Percentiles rank a stretch among this genome's conserved stretches.
Conservation (phyloP, 257 asterid genomes). For the Ballota nigra region DNA sequence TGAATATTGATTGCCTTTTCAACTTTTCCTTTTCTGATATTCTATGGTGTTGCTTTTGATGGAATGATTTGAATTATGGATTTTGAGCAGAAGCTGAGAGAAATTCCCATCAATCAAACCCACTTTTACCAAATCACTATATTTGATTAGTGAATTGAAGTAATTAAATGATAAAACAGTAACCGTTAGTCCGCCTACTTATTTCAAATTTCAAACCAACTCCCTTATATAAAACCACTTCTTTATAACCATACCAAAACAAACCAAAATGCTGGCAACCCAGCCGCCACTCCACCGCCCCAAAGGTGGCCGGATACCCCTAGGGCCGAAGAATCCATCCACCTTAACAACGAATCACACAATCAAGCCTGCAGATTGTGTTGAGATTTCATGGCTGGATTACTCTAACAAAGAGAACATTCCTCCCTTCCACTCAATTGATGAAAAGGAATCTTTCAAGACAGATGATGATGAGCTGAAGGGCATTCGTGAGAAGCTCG, state of each 20-base stretch:
- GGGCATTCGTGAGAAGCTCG: conserved; percentile 59
- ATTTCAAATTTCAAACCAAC: conserved; percentile 41
- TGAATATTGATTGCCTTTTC: background rate
- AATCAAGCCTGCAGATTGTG: conserved; percentile 10
- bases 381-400: conserved; percentile 17
- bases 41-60: background rate
- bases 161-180: background rate
- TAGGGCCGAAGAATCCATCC: conserved; percentile 45
- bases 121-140: conserved; percentile 18
- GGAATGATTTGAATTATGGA: background rate
- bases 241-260: background rate
- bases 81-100: no score
- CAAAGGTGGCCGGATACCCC: conserved; percentile 42
- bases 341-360: background rate
- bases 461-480: conserved; percentile 62
- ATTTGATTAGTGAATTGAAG: background rate
- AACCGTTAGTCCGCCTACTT: conserved; percentile 33
- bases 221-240: background rate
- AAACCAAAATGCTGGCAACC: conserved; percentile 28
- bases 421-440: conserved; percentile 29
- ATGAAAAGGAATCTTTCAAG: background rate
- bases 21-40: background rate
- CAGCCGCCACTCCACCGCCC: conserved; percentile 25
- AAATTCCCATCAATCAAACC: background rate
- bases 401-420: conserved; percentile 62